Evolutionary conservation across 2,329 filamentous ascomycete species (phyloP).

Genomic region (Botrytis pseudocinerea): DNA sequence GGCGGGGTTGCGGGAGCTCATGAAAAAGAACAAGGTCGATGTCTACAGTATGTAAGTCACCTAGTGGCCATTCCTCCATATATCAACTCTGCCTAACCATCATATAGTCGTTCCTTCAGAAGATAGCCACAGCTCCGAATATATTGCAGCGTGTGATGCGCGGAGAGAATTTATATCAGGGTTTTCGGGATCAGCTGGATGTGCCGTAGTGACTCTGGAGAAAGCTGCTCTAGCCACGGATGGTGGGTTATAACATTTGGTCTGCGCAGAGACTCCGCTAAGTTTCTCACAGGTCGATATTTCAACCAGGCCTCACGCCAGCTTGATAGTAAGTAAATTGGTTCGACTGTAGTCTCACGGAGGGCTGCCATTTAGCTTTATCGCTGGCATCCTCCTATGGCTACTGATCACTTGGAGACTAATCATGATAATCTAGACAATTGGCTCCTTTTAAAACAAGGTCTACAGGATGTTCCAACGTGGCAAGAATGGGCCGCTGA

Average conservation of each 20-base stretch:
- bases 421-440: conserved; percentile 50
- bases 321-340: conserved; percentile 59
- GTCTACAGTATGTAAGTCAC: conserved; percentile 72
- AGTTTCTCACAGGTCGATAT: conserved; percentile 63
- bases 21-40: conserved; percentile 84
- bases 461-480: conserved; percentile 88
- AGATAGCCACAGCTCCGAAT: conserved; percentile 96
- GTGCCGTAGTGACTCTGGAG: conserved; percentile 80
- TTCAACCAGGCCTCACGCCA: conserved; percentile 95
- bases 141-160: conserved; percentile 93
- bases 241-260: conserved; percentile 42
- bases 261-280: background rate
- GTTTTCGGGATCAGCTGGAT: conserved; percentile 93
- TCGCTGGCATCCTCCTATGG: background rate
- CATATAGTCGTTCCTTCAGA: conserved; percentile 87
- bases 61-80: conserved; percentile 25
- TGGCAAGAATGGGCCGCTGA: conserved; percentile 97
- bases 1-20: conserved; percentile 74
- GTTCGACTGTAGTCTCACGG: background rate
- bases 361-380: background rate
- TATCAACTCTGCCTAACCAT: conserved; percentile 30
- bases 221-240: conserved; percentile 92
- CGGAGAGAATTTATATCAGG: conserved; percentile 89
- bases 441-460: conserved; percentile 90
- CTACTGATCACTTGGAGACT: conserved; percentile 5